phyloP scores from a whole-genome alignment of 805 yeast species.

The Ogataea trehalophila region DNA sequence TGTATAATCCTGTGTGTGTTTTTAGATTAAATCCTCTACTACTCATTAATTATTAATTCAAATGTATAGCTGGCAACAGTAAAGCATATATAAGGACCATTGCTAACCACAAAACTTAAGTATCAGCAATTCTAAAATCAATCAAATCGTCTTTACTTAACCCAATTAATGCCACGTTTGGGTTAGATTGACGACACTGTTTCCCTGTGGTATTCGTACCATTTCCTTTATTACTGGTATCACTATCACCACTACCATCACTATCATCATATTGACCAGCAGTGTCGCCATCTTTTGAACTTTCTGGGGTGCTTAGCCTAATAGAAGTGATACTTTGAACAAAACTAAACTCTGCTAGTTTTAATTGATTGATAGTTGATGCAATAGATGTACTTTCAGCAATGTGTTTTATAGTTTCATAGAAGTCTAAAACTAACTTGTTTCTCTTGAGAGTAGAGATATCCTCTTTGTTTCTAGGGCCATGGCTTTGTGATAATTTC shows the following conservation, averaged over 20 bases:
- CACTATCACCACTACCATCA: not conserved
- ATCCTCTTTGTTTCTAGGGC: not conserved
- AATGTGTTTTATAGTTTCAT: slow-evolving; percentile 4
- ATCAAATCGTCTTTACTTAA: not conserved
- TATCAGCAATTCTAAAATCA: not conserved
- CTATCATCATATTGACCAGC: not conserved
- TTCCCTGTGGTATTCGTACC: too few species aligned
- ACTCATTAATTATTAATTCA: not conserved
- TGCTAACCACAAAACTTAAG: not conserved
- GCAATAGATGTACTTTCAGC: too few species aligned
- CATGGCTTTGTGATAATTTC: slow-evolving; percentile 1
- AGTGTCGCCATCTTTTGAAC: not conserved
- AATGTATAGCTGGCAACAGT: not conserved
- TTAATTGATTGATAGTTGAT: not conserved
- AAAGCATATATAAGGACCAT: not conserved
- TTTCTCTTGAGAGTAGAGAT: slow-evolving; percentile 2
- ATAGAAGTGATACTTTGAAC: not conserved
- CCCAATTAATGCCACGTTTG: not conserved
- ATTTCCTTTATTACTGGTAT: not conserved
- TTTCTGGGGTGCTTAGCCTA: not conserved
- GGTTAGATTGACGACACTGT: not conserved
- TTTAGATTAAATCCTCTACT: not conserved
- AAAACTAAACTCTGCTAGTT: not conserved
- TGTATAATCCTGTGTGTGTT: not conserved
- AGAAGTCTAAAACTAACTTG: slow-evolving; percentile 14